Base-by-base conservation (phyloP, 345 rosid species). In the Conringia planisiliqua region DNA sequence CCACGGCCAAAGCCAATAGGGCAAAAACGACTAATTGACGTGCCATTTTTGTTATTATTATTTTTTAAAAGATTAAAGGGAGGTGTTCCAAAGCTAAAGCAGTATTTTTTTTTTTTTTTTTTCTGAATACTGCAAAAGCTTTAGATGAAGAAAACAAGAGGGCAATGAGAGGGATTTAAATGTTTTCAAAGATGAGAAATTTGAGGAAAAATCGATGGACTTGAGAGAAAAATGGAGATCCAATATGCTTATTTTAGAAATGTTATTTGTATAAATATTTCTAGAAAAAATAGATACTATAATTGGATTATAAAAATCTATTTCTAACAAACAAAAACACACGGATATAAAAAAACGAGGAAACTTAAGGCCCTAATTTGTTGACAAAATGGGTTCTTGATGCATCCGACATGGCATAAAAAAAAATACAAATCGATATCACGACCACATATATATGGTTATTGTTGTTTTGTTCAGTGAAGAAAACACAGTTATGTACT, bases 51-150 rank as follows among this genome's bases (percentile, higher is more conserved):
- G 57, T 50, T 27, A 3, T 8, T 44, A 6, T 27, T 54, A 0
- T 14, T 44, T 24, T 60, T 48, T 30, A 16, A 27, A 17, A 42
- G 47, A 65, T 73, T 73, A 64, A 54, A 10, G 7, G 46, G 33
- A 47, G 16, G 13, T 66, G 79, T 75, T 75, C 74, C 79, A 60
- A 75, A 75, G 73, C 79, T 75, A n/a, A 51, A 68, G 74, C 79
- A 75, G 74, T 75, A 75, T 17, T 13, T 50, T 3, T 50, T 51
- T 24, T 24, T 36, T 4, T 62, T 51, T 26, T 3, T 35, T 10
- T 14, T 20, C 27, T 14, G 27, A 60, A 60, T 75, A 75, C 74
- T 60, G 79, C 79, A 68, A 51, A 68, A 75, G 79, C 79, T 60
- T 60, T 52, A 60, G 69, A 75, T 75, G 79, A 60, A 68, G 68